Evolutionary conservation across 116 monocot species (phyloP).

Genomic region (Cymodocea nodosa): DNA sequence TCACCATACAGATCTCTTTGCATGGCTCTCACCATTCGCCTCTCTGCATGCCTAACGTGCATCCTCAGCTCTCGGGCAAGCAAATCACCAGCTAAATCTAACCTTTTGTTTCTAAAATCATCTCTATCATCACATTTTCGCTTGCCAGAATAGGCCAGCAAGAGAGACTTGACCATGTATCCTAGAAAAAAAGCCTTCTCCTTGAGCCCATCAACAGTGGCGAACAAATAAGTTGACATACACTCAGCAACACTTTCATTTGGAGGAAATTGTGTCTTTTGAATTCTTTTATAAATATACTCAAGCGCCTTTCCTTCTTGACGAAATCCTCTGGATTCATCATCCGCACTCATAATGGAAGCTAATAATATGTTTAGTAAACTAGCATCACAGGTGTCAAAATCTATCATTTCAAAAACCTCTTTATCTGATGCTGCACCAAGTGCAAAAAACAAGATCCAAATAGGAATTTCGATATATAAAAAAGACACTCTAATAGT

Average conservation of each 20-base stretch:
- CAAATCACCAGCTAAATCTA: conserved; percentile 69
- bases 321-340: conserved; percentile 48
- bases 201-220: conserved; percentile 34
- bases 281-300: conserved; percentile 31
- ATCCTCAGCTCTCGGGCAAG: conserved; percentile 53
- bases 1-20: conserved; percentile 76
- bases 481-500: conserved; percentile 47
- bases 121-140: conserved; percentile 74
- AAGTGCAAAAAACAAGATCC: conserved; percentile 90
- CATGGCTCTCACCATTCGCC: conserved; percentile 64
- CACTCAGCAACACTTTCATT: conserved; percentile 64
- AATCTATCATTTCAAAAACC: conserved; percentile 71
- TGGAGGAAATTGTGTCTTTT: conserved; percentile 68
- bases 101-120: conserved; percentile 93
- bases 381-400: conserved; percentile 30
- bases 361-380: conserved; percentile 47
- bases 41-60: conserved; percentile 73
- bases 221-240: conserved; percentile 55
- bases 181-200: conserved; percentile 72
- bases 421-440: conserved; percentile 84
- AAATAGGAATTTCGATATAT: conserved; percentile 59
- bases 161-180: conserved; percentile 75
- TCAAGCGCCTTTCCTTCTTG: conserved; percentile 37
- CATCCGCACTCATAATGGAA: conserved; percentile 58
- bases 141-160: conserved; percentile 58